Conservation (phyloP, 352 stramenopile species). For the Pythium grandisporangium region DNA sequence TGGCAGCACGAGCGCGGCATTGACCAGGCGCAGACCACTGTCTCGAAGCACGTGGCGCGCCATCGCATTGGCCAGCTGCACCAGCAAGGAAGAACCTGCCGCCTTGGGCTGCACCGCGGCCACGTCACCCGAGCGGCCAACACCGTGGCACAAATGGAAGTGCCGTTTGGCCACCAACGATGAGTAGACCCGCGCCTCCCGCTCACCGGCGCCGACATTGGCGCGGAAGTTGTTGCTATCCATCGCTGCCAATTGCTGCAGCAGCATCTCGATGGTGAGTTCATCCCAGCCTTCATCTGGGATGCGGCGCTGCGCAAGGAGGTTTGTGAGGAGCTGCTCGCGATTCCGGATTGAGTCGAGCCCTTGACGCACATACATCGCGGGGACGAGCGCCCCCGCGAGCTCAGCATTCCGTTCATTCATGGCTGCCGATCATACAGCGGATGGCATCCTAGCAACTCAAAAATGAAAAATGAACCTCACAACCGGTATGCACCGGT, state of each 20-base stretch:
- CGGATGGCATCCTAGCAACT: too few species aligned
- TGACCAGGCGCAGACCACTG: constrained; percentile 57
- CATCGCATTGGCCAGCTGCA: constrained; percentile 90
- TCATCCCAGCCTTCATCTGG: constrained; percentile 88
- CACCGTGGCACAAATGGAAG: constrained; percentile 93
- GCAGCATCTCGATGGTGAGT: constrained; percentile 73
- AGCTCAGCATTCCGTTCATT: constrained; percentile 37
- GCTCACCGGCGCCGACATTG: constrained; percentile 93
- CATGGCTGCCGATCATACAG: too few species aligned
- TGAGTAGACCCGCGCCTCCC: constrained; percentile 92
- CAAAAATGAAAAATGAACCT: too few species aligned
- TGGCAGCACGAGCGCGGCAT: constrained; percentile 89
- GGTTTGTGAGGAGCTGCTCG: constrained; percentile 54
- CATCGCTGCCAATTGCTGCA: constrained; percentile 86
- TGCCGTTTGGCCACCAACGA: constrained; percentile 78
- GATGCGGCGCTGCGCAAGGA: constrained; percentile 81
- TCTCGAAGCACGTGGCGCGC: constrained; percentile 86
- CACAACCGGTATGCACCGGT: too few species aligned
- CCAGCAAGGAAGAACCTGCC: constrained; percentile 93
- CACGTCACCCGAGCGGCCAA: constrained; percentile 97
- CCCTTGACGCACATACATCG: constrained; percentile 75
- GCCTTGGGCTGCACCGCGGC: constrained; percentile 98
- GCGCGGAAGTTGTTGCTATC: constrained; percentile 93
- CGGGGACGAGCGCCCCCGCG: constrained; percentile 42
- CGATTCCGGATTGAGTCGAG: constrained; percentile 49